A percentile compares a stretch with the other conserved stretches of the same genome.
These are phyloP conservation scores for Penicillium goetzii DNA, from an alignment of 495 filamentous ascomycete species.

Conservation along the genomic window DNA sequence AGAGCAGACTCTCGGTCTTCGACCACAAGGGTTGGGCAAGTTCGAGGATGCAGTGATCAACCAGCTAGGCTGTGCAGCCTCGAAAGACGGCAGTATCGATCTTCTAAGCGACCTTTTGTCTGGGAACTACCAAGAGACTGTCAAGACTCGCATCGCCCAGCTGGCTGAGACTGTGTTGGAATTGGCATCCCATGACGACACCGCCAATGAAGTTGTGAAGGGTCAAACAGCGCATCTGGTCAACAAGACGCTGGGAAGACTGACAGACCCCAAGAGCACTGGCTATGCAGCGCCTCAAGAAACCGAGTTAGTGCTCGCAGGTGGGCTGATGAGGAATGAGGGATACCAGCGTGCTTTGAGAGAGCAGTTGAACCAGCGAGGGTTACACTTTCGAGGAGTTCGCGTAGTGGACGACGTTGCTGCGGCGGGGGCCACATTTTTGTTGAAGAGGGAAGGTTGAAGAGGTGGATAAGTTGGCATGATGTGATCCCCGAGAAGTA, in stretches of 20 bases:
- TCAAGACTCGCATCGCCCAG: constrained; percentile 32
- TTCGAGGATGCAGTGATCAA: constrained; percentile 25
- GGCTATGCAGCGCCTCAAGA: constrained; percentile 21
- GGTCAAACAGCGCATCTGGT: constrained; percentile 25
- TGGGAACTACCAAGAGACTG: constrained; percentile 5
- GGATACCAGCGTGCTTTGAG: constrained; percentile 23
- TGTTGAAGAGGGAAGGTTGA: neutral
- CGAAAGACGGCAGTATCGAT: constrained; percentile 17
- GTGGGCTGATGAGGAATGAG: constrained; percentile 32
- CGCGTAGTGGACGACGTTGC: constrained; percentile 26
- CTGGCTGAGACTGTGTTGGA: constrained; percentile 29
- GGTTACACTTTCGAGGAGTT: constrained; percentile 17
- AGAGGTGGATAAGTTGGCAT: neutral
- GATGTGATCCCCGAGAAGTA: neutral
- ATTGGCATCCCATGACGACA: constrained; percentile 9
- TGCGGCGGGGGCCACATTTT: constrained; percentile 2
- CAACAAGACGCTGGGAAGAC: constrained; percentile 24
- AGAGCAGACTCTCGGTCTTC: constrained; percentile 20
- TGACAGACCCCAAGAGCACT: constrained; percentile 22
- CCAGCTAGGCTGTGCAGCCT: constrained; percentile 14
- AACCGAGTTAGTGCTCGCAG: constrained; percentile 31
- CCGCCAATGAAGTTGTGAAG: constrained; percentile 26
- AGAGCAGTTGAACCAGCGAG: constrained; percentile 10
- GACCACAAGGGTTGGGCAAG: constrained; percentile 3
- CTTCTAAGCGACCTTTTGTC: constrained; percentile 30